Conservation (phyloP, 73 alveolate species). For the Effrenium voratum region DNA sequence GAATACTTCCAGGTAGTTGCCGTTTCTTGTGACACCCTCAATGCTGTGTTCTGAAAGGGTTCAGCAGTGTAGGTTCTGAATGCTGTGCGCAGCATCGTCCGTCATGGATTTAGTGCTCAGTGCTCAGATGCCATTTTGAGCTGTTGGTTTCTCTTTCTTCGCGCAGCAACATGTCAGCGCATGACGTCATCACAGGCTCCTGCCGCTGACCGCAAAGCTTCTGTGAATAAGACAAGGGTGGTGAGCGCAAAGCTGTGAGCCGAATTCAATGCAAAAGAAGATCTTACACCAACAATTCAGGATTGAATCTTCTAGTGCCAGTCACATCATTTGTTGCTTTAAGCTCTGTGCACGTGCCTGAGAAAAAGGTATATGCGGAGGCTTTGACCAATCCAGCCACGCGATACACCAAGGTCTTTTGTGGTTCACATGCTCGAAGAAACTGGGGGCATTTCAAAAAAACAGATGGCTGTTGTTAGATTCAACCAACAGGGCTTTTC, state of each 20-base stretch:
- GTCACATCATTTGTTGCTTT: not conserved
- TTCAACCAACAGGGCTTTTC: too few species aligned
- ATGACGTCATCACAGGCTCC: not conserved
- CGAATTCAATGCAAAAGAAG: not conserved
- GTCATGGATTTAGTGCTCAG: not conserved
- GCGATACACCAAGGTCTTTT: too few species aligned
- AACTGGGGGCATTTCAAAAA: too few species aligned
- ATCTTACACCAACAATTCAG: not conserved
- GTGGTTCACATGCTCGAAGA: too few species aligned
- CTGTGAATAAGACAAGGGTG: not conserved
- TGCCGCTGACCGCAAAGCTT: slow-evolving; percentile 4
- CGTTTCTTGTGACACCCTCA: not conserved
- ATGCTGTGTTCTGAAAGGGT: too few species aligned
- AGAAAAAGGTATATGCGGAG: not conserved
- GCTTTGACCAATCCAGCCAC: too few species aligned
- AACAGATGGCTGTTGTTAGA: too few species aligned
- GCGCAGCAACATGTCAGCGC: not conserved
- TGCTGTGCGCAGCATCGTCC: slow-evolving; percentile 6
- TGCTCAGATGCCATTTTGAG: not conserved
- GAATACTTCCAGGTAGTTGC: not conserved
- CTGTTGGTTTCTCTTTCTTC: not conserved
- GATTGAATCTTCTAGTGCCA: not conserved
- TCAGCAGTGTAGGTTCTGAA: not conserved
- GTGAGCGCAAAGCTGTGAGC: not conserved
- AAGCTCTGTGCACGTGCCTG: not conserved